Evolutionary conservation across 441 rosid genomes (phyloP), one percentile per base, ranked within the genome.

Genomic region (Macaranga tanarius): DNA sequence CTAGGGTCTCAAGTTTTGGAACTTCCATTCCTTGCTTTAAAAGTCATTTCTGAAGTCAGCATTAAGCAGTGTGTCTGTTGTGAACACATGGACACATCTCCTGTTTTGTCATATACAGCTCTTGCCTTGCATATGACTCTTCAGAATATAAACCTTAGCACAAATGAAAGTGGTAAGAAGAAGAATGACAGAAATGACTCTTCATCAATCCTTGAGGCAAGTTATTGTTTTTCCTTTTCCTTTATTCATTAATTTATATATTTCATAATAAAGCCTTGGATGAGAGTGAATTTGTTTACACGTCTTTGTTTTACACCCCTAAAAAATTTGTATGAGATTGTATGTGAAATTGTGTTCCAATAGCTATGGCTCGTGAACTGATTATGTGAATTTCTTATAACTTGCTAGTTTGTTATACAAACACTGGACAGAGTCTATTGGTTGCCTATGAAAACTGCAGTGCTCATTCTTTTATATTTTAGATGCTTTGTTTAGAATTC

Each of bases 31-130:
- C 69, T 72, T 70, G 88, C 95, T 83, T 77, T 95, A 52, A 91
- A 87, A 79, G 90, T 86, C 57, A 81, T 95, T 82, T 85, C 97
- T 13, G 92, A 89, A 83, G 86, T 80, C 83, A 87, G 95, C 82
- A 83, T 95, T 71, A 70, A 82, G 74, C 97, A 93, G 66, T 85
- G 90, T 31, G 50, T 77, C 79, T 48, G 71, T 65, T 76, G 75
- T 68, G 85, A 80, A 45, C 88, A 76, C 77, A 83, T 90, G 92
- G 93, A 90, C 67, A 74, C 78, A 58, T 77, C 75, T 82, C 98
- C 97, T 80, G 82, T 91, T 71, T 55, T 84, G 76, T 92, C 98
- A 65, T 95, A 87, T 80, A 76, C 95, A 44, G 80, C 88, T 73
- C 87, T 95, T 75, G 89, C 92, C 73, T 67, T 90, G 79, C 92